phyloP scores from a whole-genome alignment of 139 green algal genomes.

The Chlorella sp. region DNA sequence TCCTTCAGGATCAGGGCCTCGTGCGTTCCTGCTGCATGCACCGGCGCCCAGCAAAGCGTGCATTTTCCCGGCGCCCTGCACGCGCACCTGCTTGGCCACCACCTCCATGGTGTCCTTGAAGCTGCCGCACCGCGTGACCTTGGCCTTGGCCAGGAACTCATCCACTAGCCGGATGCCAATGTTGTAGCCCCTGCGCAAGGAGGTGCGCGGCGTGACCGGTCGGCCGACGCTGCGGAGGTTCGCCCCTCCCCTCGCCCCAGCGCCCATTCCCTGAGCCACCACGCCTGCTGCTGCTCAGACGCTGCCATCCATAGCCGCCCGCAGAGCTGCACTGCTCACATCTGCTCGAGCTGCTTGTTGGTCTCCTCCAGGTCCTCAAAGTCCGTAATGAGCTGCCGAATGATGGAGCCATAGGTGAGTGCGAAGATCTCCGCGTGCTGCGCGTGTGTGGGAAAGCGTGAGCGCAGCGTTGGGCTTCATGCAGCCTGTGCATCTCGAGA shows the following conservation, averaged over 20 bases:
- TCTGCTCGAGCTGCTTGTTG: conserved; percentile 94
- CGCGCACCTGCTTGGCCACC: conserved; percentile 65
- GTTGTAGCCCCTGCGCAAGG: conserved; percentile 76
- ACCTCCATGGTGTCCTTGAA: conserved; percentile 79
- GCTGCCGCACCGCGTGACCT: conserved; percentile 51
- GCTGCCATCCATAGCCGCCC: neutral
- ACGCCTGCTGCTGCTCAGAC: neutral
- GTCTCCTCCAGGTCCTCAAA: conserved; percentile 91
- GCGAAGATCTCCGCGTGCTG: conserved; percentile 95
- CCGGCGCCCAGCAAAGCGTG: neutral
- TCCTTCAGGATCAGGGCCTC: too few species aligned
- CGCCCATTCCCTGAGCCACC: neutral
- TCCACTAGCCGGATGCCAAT: conserved; percentile 92
- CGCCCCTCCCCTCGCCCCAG: neutral
- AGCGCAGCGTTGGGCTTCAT: neutral
- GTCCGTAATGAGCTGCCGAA: conserved; percentile 91
- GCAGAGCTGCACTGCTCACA: conserved; percentile 63
- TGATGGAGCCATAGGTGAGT: conserved; percentile 95
- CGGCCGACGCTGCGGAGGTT: neutral
- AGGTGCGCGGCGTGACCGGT: neutral
- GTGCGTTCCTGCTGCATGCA: too few species aligned
- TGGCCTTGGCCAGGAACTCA: conserved; percentile 90
- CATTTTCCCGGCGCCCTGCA: too few species aligned
- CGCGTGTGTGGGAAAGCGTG: neutral
- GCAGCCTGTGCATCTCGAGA: neutral